phyloP scores from a whole-genome alignment of 495 filamentous ascomycete species.

The Penicillium crystallinum region DNA sequence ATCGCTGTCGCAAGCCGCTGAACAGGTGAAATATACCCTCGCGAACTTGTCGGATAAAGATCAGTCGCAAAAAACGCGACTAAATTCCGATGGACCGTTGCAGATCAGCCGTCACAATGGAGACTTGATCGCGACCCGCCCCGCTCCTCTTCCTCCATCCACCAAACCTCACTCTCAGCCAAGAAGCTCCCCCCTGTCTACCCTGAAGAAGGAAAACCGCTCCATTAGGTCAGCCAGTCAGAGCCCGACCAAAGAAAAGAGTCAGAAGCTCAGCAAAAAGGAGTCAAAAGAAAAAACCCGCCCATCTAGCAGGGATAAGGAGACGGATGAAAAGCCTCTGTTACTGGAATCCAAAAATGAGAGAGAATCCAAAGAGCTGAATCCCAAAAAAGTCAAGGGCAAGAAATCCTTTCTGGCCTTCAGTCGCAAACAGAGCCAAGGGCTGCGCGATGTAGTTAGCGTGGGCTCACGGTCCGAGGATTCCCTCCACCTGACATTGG shows the following conservation, averaged over 20 bases:
- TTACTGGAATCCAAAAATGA: neutral
- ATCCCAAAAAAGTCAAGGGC: neutral
- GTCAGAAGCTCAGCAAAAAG: neutral
- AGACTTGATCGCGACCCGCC: constrained; percentile 34
- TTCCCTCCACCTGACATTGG: constrained; percentile 2
- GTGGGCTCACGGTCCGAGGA: neutral
- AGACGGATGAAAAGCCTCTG: neutral
- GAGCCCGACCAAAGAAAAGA: neutral
- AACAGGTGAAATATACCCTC: constrained; percentile 30
- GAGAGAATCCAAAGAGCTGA: neutral
- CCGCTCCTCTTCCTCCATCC: constrained; percentile 32
- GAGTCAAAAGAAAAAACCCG: neutral
- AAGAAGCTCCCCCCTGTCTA: neutral
- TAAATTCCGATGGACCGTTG: constrained; percentile 26
- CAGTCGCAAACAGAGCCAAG: constrained; percentile 1
- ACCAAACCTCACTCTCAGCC: constrained; percentile 18
- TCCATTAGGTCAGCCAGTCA: neutral
- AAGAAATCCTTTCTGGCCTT: constrained; percentile 6
- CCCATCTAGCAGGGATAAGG: neutral
- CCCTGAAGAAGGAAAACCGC: neutral
- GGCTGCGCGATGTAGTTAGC: neutral
- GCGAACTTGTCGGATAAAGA: constrained; percentile 18
- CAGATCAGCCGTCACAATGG: constrained; percentile 37
- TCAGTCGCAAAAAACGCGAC: constrained; percentile 11
- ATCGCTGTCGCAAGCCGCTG: constrained; percentile 28